phyloP scores from a whole-genome alignment of 768 basidiomycete species.

The Rhodosporidiobolus sp. region DNA sequence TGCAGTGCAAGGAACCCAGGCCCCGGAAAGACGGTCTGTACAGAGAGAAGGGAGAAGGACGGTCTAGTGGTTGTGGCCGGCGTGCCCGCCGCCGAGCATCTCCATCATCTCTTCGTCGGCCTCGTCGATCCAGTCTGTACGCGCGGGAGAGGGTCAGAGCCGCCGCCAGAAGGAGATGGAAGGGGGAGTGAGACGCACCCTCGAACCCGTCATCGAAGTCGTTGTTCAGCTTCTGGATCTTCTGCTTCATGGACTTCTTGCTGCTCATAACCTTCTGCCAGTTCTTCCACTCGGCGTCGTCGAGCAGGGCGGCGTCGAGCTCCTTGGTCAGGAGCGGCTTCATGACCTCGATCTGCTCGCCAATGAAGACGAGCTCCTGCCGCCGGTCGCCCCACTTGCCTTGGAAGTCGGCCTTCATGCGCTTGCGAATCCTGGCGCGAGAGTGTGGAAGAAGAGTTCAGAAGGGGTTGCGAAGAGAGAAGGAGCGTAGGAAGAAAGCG shows the following conservation, averaged over 20 bases:
- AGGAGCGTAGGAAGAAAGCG: neutral
- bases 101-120: constrained; percentile 6
- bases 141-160: neutral
- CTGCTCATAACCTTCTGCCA: constrained; percentile 31
- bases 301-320: constrained; percentile 44
- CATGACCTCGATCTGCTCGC: constrained; percentile 30
- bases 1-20: too few species aligned
- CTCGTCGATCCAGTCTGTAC: constrained; percentile 31
- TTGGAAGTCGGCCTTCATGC: constrained; percentile 47
- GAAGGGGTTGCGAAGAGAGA: neutral
- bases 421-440: constrained; percentile 33
- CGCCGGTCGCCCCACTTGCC: constrained; percentile 49
- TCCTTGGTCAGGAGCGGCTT: constrained; percentile 42
- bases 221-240: constrained; percentile 44
- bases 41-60: neutral
- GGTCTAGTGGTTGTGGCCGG: constrained; percentile 23
- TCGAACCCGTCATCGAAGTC: constrained; percentile 49
- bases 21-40: too few species aligned
- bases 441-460: too few species aligned
- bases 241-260: constrained; percentile 25
- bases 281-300: constrained; percentile 45
- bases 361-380: constrained; percentile 44
- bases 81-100: neutral
- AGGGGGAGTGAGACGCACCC: constrained; percentile 12
- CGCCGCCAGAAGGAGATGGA: neutral